Conservation (phyloP, 2,329 filamentous ascomycete species). For the Penicillium freii region DNA sequence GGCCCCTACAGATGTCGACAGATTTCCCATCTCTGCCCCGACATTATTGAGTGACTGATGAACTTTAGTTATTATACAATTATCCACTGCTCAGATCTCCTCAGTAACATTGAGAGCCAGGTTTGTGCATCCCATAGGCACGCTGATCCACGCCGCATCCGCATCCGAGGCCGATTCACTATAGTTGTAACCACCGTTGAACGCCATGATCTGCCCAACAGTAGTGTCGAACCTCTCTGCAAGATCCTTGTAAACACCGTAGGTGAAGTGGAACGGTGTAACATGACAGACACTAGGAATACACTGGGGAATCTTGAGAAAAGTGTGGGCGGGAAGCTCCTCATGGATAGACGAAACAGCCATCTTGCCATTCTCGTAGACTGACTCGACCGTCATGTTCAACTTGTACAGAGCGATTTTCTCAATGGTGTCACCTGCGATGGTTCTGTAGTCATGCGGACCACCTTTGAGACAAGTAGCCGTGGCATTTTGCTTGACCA, state of each 20-base stretch:
- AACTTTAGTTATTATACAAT: neutral
- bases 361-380: neutral
- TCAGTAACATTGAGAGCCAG: neutral
- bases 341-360: neutral
- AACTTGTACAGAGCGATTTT: constrained; percentile 10
- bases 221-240: constrained; percentile 11
- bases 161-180: constrained; percentile 1
- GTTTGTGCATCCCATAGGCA: constrained; percentile 5
- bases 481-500: constrained; percentile 3
- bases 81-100: neutral
- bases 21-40: too few species aligned
- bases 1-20: too few species aligned
- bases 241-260: constrained; percentile 16
- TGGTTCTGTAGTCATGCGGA: constrained; percentile 9
- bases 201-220: constrained; percentile 14
- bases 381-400: constrained; percentile 1
- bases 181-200: constrained; percentile 15
- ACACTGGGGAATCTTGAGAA: constrained; percentile 14
- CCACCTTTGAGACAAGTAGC: constrained; percentile 6
- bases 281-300: constrained; percentile 10
- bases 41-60: neutral
- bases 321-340: neutral
- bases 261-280: constrained; percentile 9
- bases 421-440: constrained; percentile 9
- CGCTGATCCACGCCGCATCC: constrained; percentile 9